Base-by-base conservation (phyloP, 768 basidiomycete species). In the Termitomyces eurrhizus region DNA sequence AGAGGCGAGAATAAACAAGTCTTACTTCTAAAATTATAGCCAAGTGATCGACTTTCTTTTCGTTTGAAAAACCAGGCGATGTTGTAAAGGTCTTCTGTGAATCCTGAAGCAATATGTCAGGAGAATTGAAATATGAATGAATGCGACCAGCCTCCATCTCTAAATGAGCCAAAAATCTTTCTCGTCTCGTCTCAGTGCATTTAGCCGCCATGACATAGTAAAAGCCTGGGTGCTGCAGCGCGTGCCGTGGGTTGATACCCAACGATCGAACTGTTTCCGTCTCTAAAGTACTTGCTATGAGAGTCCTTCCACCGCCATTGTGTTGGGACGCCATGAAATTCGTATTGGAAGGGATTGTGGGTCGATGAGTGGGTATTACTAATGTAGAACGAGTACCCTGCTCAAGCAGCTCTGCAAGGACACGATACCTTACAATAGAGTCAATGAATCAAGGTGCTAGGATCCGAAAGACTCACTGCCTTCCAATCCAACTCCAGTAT, bases 401-500 rank as follows among this genome's bases (percentile, higher is more conserved):
- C 62, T 97, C 94, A 1, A 97, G 80, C 4, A 99, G 78, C 73
- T 99, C 96, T 14, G 90, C 94, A 36, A 99, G 83, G 21, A 94
- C 81, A 8, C 95, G 90, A 68, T 97, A 87, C 69, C 94, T 96
- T 62, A 32, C 1, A 58, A 57, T 36, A 55, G 50, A 42, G 52
- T 36, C 50, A 50, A 57, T 36, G 37, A 21, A 24, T 52, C n/a
- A 21, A 49, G 12, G 52, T 39, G 49, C 5, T 42, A 21, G 58
- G 42, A 53, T n/a, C 37, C 13, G 45, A 39, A 41, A 11, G 18
- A 80, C 89, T 58, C 67, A 94, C 92, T 97, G 95, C 69, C 94
- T 79, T 8, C 93, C 90, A 58, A 95, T 80, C 96, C 95, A 99
- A 65, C 91, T 92, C 96, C 96, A 98, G 69, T 89, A 98, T 70